Evolutionary conservation across 2,329 filamentous ascomycete species (phyloP).

Genomic region (Penicillium sp.): DNA sequence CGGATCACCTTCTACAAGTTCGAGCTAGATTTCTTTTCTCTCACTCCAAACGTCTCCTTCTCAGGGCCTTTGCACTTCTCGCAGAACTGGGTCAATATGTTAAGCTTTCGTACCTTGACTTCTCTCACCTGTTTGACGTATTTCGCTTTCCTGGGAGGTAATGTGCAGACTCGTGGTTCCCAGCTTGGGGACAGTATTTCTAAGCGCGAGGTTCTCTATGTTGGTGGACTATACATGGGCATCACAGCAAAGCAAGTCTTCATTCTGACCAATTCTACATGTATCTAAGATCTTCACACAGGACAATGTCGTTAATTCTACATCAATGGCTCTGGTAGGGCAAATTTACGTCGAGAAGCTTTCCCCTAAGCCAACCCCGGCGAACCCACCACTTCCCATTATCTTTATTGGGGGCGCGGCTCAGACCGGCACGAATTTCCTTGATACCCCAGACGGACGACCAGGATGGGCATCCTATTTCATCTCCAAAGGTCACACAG

Average conservation of each 20-base stretch:
- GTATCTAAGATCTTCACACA: not conserved
- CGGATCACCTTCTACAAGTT: too few species aligned
- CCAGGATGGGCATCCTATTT: conserved; percentile 4
- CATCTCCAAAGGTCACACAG: conserved; percentile 1
- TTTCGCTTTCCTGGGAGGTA: not conserved
- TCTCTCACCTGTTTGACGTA: not conserved
- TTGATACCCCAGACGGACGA: conserved; percentile 2
- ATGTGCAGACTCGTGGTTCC: not conserved
- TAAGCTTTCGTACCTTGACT: not conserved
- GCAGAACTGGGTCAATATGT: not conserved
- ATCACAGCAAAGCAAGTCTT: conserved; percentile 1
- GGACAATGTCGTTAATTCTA: not conserved
- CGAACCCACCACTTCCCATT: conserved; percentile 1
- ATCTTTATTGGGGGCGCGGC: conserved; percentile 1
- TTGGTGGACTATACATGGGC: conserved; percentile 1
- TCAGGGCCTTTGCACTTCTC: not conserved
- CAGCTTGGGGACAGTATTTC: not conserved
- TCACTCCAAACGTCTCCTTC: not conserved
- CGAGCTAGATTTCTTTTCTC: not conserved
- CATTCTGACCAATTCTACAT: not conserved
- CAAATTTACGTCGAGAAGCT: conserved; percentile 3
- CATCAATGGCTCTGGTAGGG: not conserved
- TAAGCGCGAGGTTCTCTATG: conserved; percentile 1
- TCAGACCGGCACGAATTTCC: conserved; percentile 3
- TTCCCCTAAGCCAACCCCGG: not conserved